Percentiles rank a stretch among this genome's conserved stretches.
These are phyloP conservation scores for Nicotiana noctiflora DNA, from an alignment of 257 asterid species.

Conservation along the genomic window DNA sequence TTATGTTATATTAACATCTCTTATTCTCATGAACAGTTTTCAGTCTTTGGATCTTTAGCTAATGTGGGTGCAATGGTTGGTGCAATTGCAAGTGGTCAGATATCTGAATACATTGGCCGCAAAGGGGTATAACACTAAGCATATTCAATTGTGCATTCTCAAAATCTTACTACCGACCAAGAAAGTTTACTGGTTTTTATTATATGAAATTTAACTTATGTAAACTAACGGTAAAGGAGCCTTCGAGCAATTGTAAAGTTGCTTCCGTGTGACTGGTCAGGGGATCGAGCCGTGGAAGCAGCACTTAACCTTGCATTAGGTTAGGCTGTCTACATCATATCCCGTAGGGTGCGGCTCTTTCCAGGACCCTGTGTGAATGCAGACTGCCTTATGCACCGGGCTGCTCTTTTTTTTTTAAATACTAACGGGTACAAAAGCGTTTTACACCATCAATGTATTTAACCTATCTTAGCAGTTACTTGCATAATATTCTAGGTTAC, in stretches of 20 bases:
- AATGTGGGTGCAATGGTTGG: conserved; percentile 96
- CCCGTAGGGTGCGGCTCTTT: no score
- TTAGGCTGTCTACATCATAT: no score
- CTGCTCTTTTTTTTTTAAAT: no score
- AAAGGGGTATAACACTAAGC: conserved; percentile 65
- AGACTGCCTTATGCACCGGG: no score
- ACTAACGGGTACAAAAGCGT: neutral
- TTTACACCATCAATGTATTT: neutral
- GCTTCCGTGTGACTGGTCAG: no score
- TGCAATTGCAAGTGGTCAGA: conserved; percentile 85
- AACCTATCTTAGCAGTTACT: neutral
- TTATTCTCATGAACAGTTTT: conserved; percentile 39
- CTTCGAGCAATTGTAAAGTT: no score
- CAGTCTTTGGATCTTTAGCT: conserved; percentile 77
- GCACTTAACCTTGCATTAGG: no score
- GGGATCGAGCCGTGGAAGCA: no score
- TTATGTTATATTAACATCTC: neutral
- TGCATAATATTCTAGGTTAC: neutral
- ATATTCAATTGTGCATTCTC: neutral
- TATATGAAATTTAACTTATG: neutral
- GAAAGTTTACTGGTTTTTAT: neutral
- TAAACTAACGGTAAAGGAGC: neutral
- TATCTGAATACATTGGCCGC: conserved; percentile 71
- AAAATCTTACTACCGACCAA: neutral
- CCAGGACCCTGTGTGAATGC: no score